Percentiles rank a stretch among this genome's conserved stretches.
These are phyloP conservation scores for Yamadazyma kitorensis DNA, from an alignment of 805 yeast species.

Conservation along the genomic window DNA sequence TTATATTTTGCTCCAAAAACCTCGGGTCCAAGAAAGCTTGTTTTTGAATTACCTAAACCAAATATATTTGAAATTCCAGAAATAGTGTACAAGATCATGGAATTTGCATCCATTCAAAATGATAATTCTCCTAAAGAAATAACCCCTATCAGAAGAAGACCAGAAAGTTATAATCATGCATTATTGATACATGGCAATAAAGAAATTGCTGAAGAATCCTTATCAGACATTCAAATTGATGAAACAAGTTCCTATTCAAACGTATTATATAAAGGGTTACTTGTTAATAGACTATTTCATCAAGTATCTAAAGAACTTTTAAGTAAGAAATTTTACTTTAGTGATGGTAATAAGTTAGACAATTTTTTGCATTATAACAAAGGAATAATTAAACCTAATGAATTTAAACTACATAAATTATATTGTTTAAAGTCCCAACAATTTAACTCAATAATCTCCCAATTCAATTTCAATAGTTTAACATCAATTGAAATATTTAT, in stretches of 20 bases:
- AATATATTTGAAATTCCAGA: slow-evolving; percentile 75
- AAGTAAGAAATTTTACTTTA: slow-evolving; percentile 54
- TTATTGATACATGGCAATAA: slow-evolving; percentile 59
- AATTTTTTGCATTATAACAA: slow-evolving; percentile 28
- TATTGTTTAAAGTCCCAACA: slow-evolving; percentile 48
- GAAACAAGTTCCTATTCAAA: slow-evolving; percentile 7
- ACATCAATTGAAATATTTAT: slow-evolving; percentile 78
- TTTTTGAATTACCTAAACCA: slow-evolving; percentile 12
- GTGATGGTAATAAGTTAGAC: slow-evolving; percentile 43
- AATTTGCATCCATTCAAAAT: slow-evolving; percentile 54
- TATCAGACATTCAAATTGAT: slow-evolving; percentile 26
- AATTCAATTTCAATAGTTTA: slow-evolving; percentile 45
- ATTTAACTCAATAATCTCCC: slow-evolving; percentile 44
- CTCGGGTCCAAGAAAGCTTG: slow-evolving; percentile 4
- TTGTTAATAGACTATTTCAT: slow-evolving; percentile 70
- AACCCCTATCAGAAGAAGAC: slow-evolving; percentile 61
- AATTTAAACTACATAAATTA: slow-evolving; percentile 67
- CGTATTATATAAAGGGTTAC: slow-evolving; percentile 57
- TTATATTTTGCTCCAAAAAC: slow-evolving; percentile 1
- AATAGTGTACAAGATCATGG: slow-evolving; percentile 58
- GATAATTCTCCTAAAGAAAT: slow-evolving; percentile 59
- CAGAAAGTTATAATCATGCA: slow-evolving; percentile 68
- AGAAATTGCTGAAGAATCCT: slow-evolving; percentile 42
- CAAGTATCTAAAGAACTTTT: slow-evolving; percentile 53
- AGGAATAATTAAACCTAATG: slow-evolving; percentile 29